phyloP scores from a whole-genome alignment of 1,284 basidiomycete species.

The Sphagnurus paluster region DNA sequence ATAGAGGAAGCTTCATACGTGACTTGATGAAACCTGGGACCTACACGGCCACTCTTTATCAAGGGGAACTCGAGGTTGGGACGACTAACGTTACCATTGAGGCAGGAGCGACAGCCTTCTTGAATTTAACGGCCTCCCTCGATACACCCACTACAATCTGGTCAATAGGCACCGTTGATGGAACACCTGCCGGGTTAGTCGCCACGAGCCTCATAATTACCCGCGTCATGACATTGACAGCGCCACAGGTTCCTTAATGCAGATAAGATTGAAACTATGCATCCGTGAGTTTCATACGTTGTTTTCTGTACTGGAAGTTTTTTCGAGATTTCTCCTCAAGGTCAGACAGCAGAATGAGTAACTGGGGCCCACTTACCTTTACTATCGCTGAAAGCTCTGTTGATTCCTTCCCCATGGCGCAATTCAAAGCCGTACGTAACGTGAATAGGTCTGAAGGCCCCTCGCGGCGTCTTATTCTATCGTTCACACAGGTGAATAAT shows the following conservation, averaged over 20 bases:
- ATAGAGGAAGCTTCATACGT: constrained; percentile 41
- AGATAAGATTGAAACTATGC: constrained; percentile 50
- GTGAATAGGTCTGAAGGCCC: neutral
- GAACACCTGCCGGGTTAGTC: constrained; percentile 39
- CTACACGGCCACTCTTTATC: constrained; percentile 43
- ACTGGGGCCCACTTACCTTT: constrained; percentile 45
- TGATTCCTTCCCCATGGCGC: constrained; percentile 46
- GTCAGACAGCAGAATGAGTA: constrained; percentile 45
- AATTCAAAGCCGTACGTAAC: constrained; percentile 36
- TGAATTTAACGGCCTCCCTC: constrained; percentile 32
- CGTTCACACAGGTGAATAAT: constrained; percentile 35
- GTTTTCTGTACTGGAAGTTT: neutral
- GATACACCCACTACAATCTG: constrained; percentile 39
- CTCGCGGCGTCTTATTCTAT: neutral
- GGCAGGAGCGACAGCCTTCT: constrained; percentile 37
- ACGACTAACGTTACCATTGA: constrained; percentile 41
- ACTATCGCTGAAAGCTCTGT: constrained; percentile 39
- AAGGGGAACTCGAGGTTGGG: constrained; percentile 45
- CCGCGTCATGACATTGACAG: neutral
- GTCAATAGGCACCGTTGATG: constrained; percentile 46
- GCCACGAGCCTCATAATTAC: neutral
- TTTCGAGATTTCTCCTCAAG: constrained; percentile 19
- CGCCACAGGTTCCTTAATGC: constrained; percentile 42
- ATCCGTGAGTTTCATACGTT: constrained; percentile 34
- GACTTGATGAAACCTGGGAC: constrained; percentile 51